Evolutionary conservation across 2,329 filamentous ascomycete species (phyloP).

Genomic region (Fusarium coffeatum): DNA sequence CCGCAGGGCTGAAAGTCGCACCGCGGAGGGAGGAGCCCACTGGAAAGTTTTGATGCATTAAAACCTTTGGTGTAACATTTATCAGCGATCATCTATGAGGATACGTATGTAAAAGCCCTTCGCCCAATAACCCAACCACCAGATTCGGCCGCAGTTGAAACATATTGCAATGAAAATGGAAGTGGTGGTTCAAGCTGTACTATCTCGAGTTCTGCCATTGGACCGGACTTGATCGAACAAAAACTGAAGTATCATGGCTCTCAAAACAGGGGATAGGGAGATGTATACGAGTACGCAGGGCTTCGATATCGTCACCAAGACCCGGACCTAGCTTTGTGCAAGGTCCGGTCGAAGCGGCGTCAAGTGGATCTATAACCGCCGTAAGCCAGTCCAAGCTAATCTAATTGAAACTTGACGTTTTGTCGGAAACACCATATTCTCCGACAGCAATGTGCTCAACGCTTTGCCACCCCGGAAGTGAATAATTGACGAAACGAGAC

Average conservation of each 20-base stretch:
- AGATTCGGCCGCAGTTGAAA: neutral
- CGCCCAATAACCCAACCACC: neutral
- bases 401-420: neutral
- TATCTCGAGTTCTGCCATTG: neutral
- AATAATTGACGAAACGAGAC: neutral
- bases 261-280: neutral
- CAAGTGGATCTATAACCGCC: neutral
- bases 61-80: neutral
- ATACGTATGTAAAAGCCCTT: neutral
- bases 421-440: neutral
- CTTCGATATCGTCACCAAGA: neutral
- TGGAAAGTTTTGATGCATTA: neutral
- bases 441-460: neutral
- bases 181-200: neutral
- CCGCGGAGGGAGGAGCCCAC: neutral
- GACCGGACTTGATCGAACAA: neutral
- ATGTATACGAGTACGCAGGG: neutral
- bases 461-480: neutral
- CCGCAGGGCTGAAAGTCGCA: neutral
- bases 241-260: neutral
- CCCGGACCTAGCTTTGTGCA: neutral
- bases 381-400: neutral
- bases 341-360: neutral
- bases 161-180: neutral
- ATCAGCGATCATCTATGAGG: neutral